A percentile compares a stretch with the other conserved stretches of the same genome.
Conservation (phyloP, 768 basidiomycete species). For the Agrocybe pediades region DNA sequence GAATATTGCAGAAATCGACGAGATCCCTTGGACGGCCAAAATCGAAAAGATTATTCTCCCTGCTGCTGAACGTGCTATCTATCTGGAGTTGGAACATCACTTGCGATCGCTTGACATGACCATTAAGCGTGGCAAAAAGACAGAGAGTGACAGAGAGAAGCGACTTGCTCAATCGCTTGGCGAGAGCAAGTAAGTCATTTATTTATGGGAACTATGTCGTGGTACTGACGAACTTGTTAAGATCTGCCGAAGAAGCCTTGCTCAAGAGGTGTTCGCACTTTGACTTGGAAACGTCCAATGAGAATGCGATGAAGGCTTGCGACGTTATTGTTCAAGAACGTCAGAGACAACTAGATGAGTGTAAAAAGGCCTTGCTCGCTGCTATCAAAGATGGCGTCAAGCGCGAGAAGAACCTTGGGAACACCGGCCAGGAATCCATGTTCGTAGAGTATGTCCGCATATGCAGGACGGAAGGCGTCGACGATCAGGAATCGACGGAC, state of each 20-base stretch:
- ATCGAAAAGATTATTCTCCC: constrained; percentile 73
- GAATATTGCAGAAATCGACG: constrained; percentile 97
- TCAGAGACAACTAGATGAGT: constrained; percentile 75
- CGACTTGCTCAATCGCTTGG: constrained; percentile 87
- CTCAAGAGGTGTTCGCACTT: constrained; percentile 96
- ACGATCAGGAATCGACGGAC: constrained; percentile 75
- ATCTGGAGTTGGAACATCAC: constrained; percentile 93
- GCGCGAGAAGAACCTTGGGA: constrained; percentile 69
- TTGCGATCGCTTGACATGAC: constrained; percentile 90
- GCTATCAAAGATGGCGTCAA: constrained; percentile 67
- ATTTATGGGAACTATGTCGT: not conserved
- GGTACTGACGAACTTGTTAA: constrained; percentile 27
- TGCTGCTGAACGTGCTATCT: constrained; percentile 92
- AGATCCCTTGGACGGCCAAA: constrained; percentile 79
- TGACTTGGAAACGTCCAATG: constrained; percentile 71
- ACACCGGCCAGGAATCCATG: constrained; percentile 68
- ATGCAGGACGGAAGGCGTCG: constrained; percentile 68
- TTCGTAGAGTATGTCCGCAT: constrained; percentile 79
- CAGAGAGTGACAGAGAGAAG: constrained; percentile 85
- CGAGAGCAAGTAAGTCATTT: constrained; percentile 73
- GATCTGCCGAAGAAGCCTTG: constrained; percentile 89
- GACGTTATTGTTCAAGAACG: constrained; percentile 89
- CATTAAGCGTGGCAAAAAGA: constrained; percentile 59
- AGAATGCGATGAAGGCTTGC: constrained; percentile 89
- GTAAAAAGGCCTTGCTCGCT: constrained; percentile 69